Conservation (phyloP, 768 basidiomycete genomes). For the Lactarius sp. region DNA sequence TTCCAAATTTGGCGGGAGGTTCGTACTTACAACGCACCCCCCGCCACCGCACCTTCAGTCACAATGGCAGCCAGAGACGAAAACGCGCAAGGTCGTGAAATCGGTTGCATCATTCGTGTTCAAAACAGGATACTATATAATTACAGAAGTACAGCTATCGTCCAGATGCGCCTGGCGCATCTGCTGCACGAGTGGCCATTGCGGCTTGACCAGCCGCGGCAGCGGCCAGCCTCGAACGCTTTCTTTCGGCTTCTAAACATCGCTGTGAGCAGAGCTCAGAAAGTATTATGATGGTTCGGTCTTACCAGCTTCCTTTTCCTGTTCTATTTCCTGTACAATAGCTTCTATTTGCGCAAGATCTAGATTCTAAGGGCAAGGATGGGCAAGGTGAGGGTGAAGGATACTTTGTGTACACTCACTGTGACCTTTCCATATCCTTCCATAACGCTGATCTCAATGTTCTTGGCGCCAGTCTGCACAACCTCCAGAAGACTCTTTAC, state of each 20-base stretch:
- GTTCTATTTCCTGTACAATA: slow-evolving; percentile 90
- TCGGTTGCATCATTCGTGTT: no score
- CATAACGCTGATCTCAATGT: slow-evolving; percentile 98
- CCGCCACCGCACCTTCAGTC: no score
- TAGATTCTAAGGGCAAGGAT: slow-evolving; percentile 54
- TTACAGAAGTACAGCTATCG: slow-evolving; percentile 16
- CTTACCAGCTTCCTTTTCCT: slow-evolving; percentile 93
- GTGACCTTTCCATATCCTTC: slow-evolving; percentile 91
- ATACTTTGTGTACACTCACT: slow-evolving; percentile 41
- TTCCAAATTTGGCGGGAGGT: background rate
- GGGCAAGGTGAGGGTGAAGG: background rate
- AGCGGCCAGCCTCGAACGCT: slow-evolving; percentile 83
- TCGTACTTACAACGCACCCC: no score
- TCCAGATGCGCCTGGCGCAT: slow-evolving; percentile 37
- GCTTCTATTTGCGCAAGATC: slow-evolving; percentile 84
- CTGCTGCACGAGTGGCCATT: slow-evolving; percentile 60
- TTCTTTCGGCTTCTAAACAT: slow-evolving; percentile 84
- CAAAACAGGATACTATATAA: slow-evolving; percentile 8
- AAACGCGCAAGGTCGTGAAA: background rate
- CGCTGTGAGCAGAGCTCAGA: background rate
- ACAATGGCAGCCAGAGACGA: no score
- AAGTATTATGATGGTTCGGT: slow-evolving; percentile 17
- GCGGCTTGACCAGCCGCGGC: slow-evolving; percentile 89
- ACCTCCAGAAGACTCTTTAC: slow-evolving; percentile 95
- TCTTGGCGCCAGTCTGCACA: slow-evolving; percentile 99